Evolutionary conservation across 495 filamentous ascomycete genomes (phyloP), one percentile per base, ranked within the genome.

Genomic region (Mytilinidion resinicola): DNA sequence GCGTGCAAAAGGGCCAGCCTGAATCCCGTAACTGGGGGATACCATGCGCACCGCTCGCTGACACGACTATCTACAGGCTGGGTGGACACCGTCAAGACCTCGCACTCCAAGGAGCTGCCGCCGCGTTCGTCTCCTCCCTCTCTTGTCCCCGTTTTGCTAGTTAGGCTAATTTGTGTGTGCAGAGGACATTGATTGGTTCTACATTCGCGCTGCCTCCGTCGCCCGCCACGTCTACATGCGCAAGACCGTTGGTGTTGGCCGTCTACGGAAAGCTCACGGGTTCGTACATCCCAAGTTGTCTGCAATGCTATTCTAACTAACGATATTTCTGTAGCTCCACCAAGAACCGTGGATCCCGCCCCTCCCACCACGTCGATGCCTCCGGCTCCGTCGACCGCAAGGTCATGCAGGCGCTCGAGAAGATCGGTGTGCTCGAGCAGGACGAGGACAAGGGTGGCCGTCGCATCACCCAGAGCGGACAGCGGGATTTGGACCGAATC

Each of bases 1-100:
- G 62, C 46, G 53, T 3, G 39, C 39, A 42, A 1, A 42, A 57
- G 51, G 17, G 38, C 46, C 50, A 58, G 54, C 61, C 56, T 54
- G 60, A 61, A 64, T 62, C 63, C 61, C 73, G 72, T 75, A 66
- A 61, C 70, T 69, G 73, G 73, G 73, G 73, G 72, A 66, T 72
- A 66, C 55, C 30, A 38, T 25, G 53, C 51, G 51, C 56, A 55
- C 37, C 58, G 50, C 38, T 66, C 56, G 69, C 68, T 74, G 66
- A 74, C 71, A 38, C 17, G 7, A 49, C 53, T 62, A 72, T 62
- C 67, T 70, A 63, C 67, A 91, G 89, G 88, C 78, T 97, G 92
- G 92, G 90, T 95, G 76, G 92, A 97, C 73, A 96, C 92, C 72
- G 92, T 97, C 81, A 97, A 97, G 85, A 96, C 92, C 67, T 91